These are phyloP conservation scores for Scutellaria minor DNA, from an alignment of 257 asterid species.

Conservation along the genomic window DNA sequence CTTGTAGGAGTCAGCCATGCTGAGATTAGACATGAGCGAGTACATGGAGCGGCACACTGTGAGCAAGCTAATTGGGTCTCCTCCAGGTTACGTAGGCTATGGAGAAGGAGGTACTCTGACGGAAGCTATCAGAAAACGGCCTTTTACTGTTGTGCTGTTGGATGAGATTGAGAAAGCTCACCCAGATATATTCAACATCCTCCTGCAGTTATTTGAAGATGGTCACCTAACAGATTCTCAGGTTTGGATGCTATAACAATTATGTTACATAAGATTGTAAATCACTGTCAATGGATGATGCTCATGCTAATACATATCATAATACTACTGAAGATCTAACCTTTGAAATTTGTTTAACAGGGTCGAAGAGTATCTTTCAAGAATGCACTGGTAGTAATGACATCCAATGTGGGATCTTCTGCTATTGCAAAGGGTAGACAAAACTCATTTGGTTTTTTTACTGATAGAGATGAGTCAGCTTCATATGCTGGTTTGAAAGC, in stretches of 20 bases:
- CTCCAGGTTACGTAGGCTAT: slow-evolving; percentile 97
- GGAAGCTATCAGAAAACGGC: slow-evolving; percentile 91
- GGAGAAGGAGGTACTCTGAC: slow-evolving; percentile 95
- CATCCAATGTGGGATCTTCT: slow-evolving; percentile 89
- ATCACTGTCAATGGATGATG: background rate
- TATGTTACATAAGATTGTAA: slow-evolving; percentile 27
- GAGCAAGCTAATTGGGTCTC: slow-evolving; percentile 98
- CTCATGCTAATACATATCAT: slow-evolving; percentile 4
- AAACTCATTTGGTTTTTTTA: slow-evolving; percentile 72
- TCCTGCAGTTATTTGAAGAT: slow-evolving; percentile 94
- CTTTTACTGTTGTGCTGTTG: slow-evolving; percentile 89
- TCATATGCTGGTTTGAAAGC: slow-evolving; percentile 90
- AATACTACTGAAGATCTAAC: slow-evolving; percentile 23
- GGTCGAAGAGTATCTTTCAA: slow-evolving; percentile 97
- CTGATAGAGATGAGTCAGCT: slow-evolving; percentile 57
- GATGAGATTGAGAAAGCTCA: slow-evolving; percentile 99
- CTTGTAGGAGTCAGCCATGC: slow-evolving; percentile 86
- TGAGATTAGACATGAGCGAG: slow-evolving; percentile 97
- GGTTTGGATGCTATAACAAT: slow-evolving; percentile 49
- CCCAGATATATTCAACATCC: slow-evolving; percentile 93
- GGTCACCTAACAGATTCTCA: slow-evolving; percentile 98
- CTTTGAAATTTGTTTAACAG: slow-evolving; percentile 45
- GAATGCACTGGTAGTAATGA: slow-evolving; percentile 90
- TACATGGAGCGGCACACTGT: slow-evolving; percentile 99
- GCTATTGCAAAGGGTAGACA: slow-evolving; percentile 85